phyloP scores from a whole-genome alignment of 1,139 yeast genomes.

The Blastobotrys malaysiensis region DNA sequence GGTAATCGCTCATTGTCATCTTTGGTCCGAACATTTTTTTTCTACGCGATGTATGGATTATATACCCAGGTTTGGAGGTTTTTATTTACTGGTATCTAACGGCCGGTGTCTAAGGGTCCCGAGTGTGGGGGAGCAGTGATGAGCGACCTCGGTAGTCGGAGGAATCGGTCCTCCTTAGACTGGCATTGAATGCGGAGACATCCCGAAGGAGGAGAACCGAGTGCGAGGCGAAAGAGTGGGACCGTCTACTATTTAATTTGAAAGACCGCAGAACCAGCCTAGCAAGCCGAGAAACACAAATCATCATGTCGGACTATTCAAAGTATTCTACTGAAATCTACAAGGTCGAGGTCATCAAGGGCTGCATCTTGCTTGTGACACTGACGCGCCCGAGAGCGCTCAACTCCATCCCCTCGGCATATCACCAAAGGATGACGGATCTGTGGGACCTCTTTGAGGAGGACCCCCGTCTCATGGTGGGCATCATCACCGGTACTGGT shows the following conservation, averaged over 20 bases:
- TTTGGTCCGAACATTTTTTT: background rate
- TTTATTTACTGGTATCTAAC: background rate
- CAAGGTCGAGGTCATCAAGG: constrained; percentile 18
- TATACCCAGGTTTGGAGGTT: too few species aligned
- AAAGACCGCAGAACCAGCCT: too few species aligned
- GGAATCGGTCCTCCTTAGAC: background rate
- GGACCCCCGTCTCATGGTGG: constrained; percentile 24
- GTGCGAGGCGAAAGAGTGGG: too few species aligned
- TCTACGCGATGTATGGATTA: background rate
- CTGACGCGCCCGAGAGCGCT: constrained; percentile 22
- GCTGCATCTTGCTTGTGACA: constrained; percentile 23
- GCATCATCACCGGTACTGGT: constrained; percentile 31
- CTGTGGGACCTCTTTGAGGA: constrained; percentile 30
- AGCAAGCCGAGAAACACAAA: background rate
- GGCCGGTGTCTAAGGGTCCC: background rate
- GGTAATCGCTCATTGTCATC: constrained; percentile 16
- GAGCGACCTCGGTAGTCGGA: background rate
- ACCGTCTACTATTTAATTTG: too few species aligned
- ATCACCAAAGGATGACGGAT: constrained; percentile 18
- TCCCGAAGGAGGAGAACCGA: too few species aligned
- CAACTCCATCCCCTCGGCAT: constrained; percentile 22
- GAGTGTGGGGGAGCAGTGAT: background rate
- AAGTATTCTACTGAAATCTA: constrained; percentile 17
- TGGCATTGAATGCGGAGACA: background rate
- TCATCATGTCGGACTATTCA: constrained; percentile 3